These are phyloP conservation scores for Vicia sativa DNA, from an alignment of 306 rosid genomes.

Conservation along the genomic window DNA sequence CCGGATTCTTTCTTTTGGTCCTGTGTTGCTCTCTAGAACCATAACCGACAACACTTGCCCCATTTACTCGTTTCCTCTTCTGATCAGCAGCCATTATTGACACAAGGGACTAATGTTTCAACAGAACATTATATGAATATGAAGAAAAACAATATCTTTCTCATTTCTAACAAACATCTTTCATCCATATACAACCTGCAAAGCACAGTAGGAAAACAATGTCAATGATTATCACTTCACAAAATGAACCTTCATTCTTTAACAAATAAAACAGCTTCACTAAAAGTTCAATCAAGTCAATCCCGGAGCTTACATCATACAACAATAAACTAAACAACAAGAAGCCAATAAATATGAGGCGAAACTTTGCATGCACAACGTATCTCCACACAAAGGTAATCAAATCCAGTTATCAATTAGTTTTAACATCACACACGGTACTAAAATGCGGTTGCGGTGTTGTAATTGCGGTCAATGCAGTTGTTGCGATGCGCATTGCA, in stretches of 20 bases:
- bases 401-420: constrained; percentile 4
- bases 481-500: no score
- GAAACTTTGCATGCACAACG: background rate
- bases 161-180: constrained; percentile 36
- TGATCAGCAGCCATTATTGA: constrained; percentile 95
- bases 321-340: background rate
- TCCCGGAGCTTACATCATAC: background rate
- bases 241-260: constrained; percentile 1
- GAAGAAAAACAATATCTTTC: constrained; percentile 35
- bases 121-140: constrained; percentile 37
- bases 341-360: background rate
- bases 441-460: no score
- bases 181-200: constrained; percentile 42
- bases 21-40: constrained; percentile 68
- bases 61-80: constrained; percentile 75
- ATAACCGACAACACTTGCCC: constrained; percentile 54
- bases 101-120: constrained; percentile 37
- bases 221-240: constrained; percentile 28
- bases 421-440: background rate
- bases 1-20: constrained; percentile 60
- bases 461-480: no score
- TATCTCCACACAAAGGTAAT: background rate
- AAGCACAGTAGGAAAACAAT: constrained; percentile 27
- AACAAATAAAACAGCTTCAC: constrained; percentile 9
- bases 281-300: constrained; percentile 2